These are phyloP conservation scores for Mortierella sp. DNA, from an alignment of 371 early-diverging fungal species.

Conservation along the genomic window DNA sequence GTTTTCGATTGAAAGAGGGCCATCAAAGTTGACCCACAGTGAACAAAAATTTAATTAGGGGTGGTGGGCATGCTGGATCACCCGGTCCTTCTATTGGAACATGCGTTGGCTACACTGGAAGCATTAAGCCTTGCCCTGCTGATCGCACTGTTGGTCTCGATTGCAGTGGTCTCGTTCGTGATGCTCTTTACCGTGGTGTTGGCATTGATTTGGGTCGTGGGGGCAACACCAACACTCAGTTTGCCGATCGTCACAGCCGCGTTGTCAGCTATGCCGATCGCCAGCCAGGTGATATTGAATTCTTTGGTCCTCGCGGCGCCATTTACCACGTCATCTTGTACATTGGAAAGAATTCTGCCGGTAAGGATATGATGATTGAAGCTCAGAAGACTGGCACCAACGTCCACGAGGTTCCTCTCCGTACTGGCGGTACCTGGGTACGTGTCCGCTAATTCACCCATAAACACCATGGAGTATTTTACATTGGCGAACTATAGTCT, in stretches of 20 bases:
- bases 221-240: constrained; percentile 35
- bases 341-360: constrained; percentile 21
- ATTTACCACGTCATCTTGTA: constrained; percentile 43
- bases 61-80: constrained; percentile 13
- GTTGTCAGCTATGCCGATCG: constrained; percentile 18
- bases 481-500: no score
- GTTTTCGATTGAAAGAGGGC: no score
- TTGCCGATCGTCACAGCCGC: constrained; percentile 23
- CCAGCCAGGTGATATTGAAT: constrained; percentile 43
- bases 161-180: constrained; percentile 49
- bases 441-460: constrained; percentile 20
- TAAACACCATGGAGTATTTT: no score
- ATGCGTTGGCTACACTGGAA: constrained; percentile 14
- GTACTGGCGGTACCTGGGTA: constrained; percentile 16
- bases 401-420: constrained; percentile 29
- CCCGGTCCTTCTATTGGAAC: constrained; percentile 20
- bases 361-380: constrained; percentile 42
- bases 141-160: constrained; percentile 31
- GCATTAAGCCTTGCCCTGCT: constrained; percentile 21
- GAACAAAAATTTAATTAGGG: constrained; percentile 15
- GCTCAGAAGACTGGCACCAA: constrained; percentile 36
- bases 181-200: constrained; percentile 30
- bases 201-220: constrained; percentile 24
- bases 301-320: constrained; percentile 26
- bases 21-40: no score